These are phyloP conservation scores for Cornus florida DNA, from an alignment of 148 eudicot species.

Conservation along the genomic window DNA sequence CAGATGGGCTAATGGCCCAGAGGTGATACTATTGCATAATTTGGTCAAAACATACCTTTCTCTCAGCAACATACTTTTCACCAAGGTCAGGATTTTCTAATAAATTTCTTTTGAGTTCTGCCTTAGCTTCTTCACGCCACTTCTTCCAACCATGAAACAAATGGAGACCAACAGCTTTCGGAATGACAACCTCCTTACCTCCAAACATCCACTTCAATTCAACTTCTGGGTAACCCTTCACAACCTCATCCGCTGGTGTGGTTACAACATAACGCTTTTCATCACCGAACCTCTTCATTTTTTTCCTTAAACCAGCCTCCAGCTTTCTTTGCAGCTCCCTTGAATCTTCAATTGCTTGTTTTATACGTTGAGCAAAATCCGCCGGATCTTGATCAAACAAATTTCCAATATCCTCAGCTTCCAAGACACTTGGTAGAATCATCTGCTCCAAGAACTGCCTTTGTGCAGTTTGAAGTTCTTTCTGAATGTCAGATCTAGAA, in stretches of 20 bases:
- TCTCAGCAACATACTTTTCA: slow-evolving; percentile 70
- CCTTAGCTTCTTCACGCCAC: slow-evolving; percentile 86
- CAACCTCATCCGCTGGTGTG: slow-evolving; percentile 73
- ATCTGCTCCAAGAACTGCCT: slow-evolving; percentile 63
- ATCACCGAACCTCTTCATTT: slow-evolving; percentile 64
- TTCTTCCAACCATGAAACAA: slow-evolving; percentile 85
- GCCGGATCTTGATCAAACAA: slow-evolving; percentile 46
- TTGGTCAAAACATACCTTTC: slow-evolving; percentile 53
- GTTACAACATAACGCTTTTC: slow-evolving; percentile 58
- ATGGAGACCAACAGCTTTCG: slow-evolving; percentile 63
- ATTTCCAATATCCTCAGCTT: slow-evolving; percentile 48
- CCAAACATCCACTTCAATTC: slow-evolving; percentile 92
- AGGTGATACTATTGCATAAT: background rate
- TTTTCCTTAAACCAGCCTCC: slow-evolving; percentile 59
- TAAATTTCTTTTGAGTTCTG: slow-evolving; percentile 54
- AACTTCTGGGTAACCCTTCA: slow-evolving; percentile 82
- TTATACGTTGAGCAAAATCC: slow-evolving; percentile 53
- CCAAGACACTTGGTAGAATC: slow-evolving; percentile 61
- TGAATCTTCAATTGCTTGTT: slow-evolving; percentile 57
- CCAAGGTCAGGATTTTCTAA: slow-evolving; percentile 64
- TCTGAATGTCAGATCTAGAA: slow-evolving; percentile 58
- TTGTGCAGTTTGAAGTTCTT: slow-evolving; percentile 70
- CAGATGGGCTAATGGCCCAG: background rate
- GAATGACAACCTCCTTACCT: slow-evolving; percentile 68
- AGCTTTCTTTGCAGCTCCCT: slow-evolving; percentile 60